Evolutionary conservation across 306 rosid species (phyloP).

Genomic region (Lupinus albus): DNA sequence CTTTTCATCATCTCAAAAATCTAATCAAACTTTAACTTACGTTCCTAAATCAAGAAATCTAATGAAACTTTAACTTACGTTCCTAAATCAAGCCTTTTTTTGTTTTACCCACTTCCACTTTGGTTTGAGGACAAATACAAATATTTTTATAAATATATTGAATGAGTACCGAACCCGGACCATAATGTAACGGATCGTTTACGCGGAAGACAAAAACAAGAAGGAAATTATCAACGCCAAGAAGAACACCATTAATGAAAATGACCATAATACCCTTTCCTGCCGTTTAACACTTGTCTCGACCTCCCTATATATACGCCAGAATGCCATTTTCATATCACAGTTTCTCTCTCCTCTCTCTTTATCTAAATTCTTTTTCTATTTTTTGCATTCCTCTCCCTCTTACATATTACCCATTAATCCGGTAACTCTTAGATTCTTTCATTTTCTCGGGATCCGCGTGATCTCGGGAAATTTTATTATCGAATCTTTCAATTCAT

Average conservation of each 20-base stretch:
- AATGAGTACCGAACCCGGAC: conserved; percentile 21
- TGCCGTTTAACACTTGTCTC: background rate
- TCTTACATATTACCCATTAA: conserved; percentile 32
- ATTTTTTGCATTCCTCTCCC: conserved; percentile 32
- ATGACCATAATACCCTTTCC: conserved; percentile 1
- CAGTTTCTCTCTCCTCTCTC: background rate
- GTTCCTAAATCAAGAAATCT: too few species aligned
- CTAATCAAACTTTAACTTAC: too few species aligned
- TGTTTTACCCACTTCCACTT: too few species aligned
- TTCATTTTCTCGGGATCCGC: conserved; percentile 39
- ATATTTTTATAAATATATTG: too few species aligned
- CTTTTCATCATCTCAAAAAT: too few species aligned
- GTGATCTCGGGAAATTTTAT: too few species aligned
- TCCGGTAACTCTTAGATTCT: conserved; percentile 39
- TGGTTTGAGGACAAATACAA: too few species aligned
- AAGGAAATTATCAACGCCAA: too few species aligned
- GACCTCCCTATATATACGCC: background rate
- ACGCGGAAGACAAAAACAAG: conserved; percentile 44
- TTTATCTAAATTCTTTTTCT: conserved; percentile 6
- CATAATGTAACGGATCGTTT: conserved; percentile 41
- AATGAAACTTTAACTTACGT: too few species aligned
- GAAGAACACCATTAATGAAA: background rate
- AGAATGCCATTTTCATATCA: background rate
- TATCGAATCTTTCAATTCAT: background rate
- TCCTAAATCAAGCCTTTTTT: too few species aligned